Evolutionary conservation across 352 stramenopile species (phyloP).

Genomic region (Phytophthora crassamura): DNA sequence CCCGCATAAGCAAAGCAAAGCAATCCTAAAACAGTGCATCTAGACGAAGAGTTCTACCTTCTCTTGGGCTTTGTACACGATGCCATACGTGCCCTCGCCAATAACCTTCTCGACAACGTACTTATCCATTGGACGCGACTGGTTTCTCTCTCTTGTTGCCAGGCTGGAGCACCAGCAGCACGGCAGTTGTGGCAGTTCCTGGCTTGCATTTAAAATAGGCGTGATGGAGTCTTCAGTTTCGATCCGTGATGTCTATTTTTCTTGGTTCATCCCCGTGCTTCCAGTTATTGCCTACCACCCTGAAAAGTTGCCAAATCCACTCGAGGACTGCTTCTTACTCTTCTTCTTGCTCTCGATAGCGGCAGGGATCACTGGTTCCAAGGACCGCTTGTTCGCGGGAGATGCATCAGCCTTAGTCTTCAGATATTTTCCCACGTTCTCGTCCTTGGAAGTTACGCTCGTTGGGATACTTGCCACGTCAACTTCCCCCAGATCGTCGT

Average conservation of each 20-base stretch:
- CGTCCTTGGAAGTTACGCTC: conserved; percentile 49
- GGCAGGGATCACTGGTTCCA: conserved; percentile 39
- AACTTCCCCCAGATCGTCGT: conserved; percentile 69
- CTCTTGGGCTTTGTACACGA: conserved; percentile 83
- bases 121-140: conserved; percentile 64
- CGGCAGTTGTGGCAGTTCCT: conserved; percentile 8
- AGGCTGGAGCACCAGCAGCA: too few species aligned
- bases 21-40: background rate
- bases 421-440: conserved; percentile 79
- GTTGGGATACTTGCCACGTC: conserved; percentile 58
- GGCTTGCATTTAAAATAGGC: conserved; percentile 18
- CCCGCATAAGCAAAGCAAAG: background rate
- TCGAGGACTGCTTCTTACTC: conserved; percentile 50
- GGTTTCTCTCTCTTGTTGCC: background rate
- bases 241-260: conserved; percentile 14
- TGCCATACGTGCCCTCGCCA: conserved; percentile 83
- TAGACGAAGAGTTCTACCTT: conserved; percentile 46
- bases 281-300: conserved; percentile 51
- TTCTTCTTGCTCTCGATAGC: conserved; percentile 83
- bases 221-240: conserved; percentile 21
- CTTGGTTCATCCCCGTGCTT: conserved; percentile 5
- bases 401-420: conserved; percentile 30
- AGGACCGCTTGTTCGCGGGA: conserved; percentile 38
- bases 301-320: conserved; percentile 83
- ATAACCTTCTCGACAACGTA: conserved; percentile 85